These are phyloP conservation scores for Clathrus columnatus DNA, from an alignment of 768 basidiomycete species.

Conservation along the genomic window DNA sequence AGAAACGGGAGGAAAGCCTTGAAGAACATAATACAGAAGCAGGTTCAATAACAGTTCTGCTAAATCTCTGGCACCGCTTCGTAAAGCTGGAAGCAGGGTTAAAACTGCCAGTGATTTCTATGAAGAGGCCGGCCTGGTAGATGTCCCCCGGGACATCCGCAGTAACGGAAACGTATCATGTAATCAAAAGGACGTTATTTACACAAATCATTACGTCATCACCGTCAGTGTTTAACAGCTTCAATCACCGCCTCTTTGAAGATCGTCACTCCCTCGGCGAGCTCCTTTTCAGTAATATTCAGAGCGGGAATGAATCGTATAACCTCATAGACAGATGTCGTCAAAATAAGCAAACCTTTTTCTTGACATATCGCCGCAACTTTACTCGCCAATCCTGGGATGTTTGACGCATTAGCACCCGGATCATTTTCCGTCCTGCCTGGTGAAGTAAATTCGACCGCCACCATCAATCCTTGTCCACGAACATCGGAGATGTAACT, in stretches of 20 bases:
- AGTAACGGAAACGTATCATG: too few relatives aligned
- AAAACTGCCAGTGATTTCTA: too few relatives aligned
- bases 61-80: too few relatives aligned
- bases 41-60: conserved; percentile 16
- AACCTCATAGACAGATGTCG: conserved; percentile 83
- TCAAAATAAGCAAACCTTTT: conserved; percentile 78
- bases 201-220: conserved; percentile 14
- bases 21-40: background rate
- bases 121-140: too few relatives aligned
- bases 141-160: too few relatives aligned
- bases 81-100: too few relatives aligned
- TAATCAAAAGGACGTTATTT: background rate
- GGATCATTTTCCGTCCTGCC: conserved; percentile 45
- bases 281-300: conserved; percentile 67
- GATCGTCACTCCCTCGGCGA: conserved; percentile 57
- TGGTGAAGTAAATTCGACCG: conserved; percentile 66
- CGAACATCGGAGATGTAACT: conserved; percentile 77
- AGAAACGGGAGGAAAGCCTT: conserved; percentile 3
- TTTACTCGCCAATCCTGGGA: conserved; percentile 52
- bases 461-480: conserved; percentile 85
- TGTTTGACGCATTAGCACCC: conserved; percentile 26
- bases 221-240: conserved; percentile 23
- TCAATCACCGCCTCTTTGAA: conserved; percentile 66
- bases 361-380: conserved; percentile 77
- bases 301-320: conserved; percentile 90